Evolutionary conservation across 208 protist species (phyloP), one percentile per base, ranked within the genome.

Genomic region (Leishmania major): DNA sequence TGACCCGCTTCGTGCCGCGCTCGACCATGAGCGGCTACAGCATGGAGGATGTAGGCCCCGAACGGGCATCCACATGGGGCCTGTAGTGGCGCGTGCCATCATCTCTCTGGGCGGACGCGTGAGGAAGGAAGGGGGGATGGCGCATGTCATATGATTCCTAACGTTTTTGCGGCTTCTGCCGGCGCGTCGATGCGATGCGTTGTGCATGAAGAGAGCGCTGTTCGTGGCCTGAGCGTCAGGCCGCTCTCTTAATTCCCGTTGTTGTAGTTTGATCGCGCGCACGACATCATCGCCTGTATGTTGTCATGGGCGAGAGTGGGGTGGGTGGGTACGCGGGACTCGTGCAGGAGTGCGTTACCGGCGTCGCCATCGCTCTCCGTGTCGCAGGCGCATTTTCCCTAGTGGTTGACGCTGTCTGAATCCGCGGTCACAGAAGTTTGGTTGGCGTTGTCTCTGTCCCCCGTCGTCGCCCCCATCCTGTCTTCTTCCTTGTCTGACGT

Each of bases 31-130:
- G 87, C 53, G 88, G 87, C 35, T 60, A 84, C 67, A 90, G 76
- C 72, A 86, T 94, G 45, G 94, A 97, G 71, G 91, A 97, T 60
- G 85, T 88, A 8, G 79, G 80, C 47, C 88, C 94, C 4, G 88
- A 93, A 78, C 91, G 93, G 81, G 91, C 89, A 62, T 90, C 87
- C 22, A 80, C 85, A 2, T 97, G 92, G 91, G 89, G 88, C 43
- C 75, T 81, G 74, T 95, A 90, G 47, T 19, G 10, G 31, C 3
- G 31, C 25, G 19, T 1, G 49, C 51, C 45, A 62, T 11, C 13
- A 1, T 22, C 3, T 19, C 43, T 74, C 25, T 74, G 7, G 73
- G 73, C 28, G 43, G 75, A 11, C 22, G 25, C 1, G 43, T 2
- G 13, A 17, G 73, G 51, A 28, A n/a, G 17, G 22, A 2, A 22